phyloP scores from a whole-genome alignment of 148 eudicot species.

The Selenicereus undatus region DNA sequence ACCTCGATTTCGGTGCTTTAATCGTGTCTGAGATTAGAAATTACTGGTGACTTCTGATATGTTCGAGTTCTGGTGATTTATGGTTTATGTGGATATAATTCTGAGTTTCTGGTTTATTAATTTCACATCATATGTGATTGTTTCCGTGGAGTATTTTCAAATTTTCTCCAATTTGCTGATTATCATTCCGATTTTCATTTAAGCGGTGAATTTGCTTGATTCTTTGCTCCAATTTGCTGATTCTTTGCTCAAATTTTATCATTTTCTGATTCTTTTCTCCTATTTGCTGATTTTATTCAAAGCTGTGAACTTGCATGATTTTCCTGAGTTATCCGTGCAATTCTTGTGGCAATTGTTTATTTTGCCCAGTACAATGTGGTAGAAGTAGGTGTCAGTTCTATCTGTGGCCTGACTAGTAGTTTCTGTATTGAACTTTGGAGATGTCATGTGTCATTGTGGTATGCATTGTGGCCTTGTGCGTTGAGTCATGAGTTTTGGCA shows the following conservation, averaged over 20 bases:
- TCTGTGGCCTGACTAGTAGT: background rate
- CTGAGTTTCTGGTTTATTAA: background rate
- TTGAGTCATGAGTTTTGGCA: background rate
- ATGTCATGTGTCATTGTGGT: background rate
- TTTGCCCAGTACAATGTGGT: background rate
- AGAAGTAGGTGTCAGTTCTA: background rate
- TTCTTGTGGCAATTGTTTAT: background rate
- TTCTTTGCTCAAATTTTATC: background rate
- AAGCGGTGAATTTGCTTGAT: background rate
- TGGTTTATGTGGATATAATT: background rate
- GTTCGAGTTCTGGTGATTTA: background rate
- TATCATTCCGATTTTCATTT: background rate
- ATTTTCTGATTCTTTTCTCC: background rate
- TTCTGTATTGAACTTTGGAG: background rate
- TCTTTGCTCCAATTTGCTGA: background rate
- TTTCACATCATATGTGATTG: background rate
- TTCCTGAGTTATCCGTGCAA: background rate
- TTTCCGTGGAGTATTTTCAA: background rate
- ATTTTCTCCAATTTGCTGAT: background rate
- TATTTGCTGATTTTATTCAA: background rate
- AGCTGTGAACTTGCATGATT: background rate
- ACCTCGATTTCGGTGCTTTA: background rate
- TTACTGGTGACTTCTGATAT: background rate
- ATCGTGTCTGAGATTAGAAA: background rate
- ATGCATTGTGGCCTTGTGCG: background rate